phyloP scores from a whole-genome alignment of 352 stramenopile genomes.

The Achlya hypogyna region DNA sequence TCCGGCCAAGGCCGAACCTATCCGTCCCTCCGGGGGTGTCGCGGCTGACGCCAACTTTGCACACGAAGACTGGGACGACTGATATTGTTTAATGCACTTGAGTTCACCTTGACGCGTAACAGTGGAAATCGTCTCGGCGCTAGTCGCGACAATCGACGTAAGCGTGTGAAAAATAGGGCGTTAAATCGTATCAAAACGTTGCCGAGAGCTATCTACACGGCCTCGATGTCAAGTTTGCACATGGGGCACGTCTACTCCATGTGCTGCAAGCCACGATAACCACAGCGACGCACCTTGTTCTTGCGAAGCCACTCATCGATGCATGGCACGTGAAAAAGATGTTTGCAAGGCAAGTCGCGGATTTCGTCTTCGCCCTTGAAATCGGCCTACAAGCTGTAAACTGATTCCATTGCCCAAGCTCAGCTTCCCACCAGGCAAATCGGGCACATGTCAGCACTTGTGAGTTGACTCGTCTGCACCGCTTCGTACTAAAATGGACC shows the following conservation, averaged over 20 bases:
- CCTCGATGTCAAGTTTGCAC: conserved; percentile 18
- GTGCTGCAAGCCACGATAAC: neutral
- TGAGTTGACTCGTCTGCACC: neutral
- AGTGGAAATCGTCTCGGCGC: too few species aligned
- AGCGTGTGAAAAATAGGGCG: too few species aligned
- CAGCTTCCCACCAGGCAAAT: conserved; percentile 4
- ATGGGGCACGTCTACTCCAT: conserved; percentile 13
- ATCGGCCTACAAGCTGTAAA: neutral
- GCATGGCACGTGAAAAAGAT: conserved; percentile 6
- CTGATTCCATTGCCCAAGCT: neutral
- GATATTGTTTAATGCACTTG: neutral
- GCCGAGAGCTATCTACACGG: neutral
- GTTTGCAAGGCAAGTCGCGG: conserved; percentile 10
- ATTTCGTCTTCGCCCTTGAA: conserved; percentile 1
- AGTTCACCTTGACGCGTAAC: neutral
- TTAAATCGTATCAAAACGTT: neutral
- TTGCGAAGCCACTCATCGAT: conserved; percentile 20
- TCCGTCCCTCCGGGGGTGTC: conserved; percentile 27
- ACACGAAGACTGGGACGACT: conserved; percentile 49
- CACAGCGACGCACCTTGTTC: neutral
- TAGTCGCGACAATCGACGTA: neutral
- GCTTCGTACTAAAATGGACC: neutral
- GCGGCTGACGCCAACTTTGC: conserved; percentile 56
- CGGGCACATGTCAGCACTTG: conserved; percentile 13
- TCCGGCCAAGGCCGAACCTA: neutral